Conservation (phyloP, 1,139 yeast genomes). For the Diutina pseudorugosa region DNA sequence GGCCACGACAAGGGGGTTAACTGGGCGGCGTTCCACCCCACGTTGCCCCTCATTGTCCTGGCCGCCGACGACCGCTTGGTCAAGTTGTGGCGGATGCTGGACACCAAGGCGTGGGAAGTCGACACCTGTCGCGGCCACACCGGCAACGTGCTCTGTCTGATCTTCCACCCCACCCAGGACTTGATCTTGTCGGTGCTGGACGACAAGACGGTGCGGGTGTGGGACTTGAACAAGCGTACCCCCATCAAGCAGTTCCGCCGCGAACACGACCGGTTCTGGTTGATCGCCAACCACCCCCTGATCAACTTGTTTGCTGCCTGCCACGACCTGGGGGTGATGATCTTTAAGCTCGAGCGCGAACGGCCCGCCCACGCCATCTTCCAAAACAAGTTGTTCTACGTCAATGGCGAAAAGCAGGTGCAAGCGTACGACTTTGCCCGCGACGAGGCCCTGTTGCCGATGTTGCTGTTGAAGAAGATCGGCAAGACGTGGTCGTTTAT, state of each 20-base stretch:
- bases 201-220: slow-evolving; percentile 92
- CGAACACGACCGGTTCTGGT: slow-evolving; percentile 93
- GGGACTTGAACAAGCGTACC: slow-evolving; percentile 92
- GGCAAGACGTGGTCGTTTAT: slow-evolving; percentile 84
- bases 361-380: slow-evolving; percentile 78
- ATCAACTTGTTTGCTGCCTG: slow-evolving; percentile 93
- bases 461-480: slow-evolving; percentile 71
- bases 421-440: slow-evolving; percentile 61
- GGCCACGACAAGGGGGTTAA: slow-evolving; percentile 98
- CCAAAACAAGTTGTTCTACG: slow-evolving; percentile 59
- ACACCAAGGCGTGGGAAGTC: slow-evolving; percentile 97
- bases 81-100: slow-evolving; percentile 96
- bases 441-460: slow-evolving; percentile 58
- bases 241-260: slow-evolving; percentile 93
- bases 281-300: slow-evolving; percentile 76
- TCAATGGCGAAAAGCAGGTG: slow-evolving; percentile 79
- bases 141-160: slow-evolving; percentile 78
- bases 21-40: slow-evolving; percentile 98
- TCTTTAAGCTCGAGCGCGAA: slow-evolving; percentile 93
- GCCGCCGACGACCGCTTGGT: slow-evolving; percentile 95
- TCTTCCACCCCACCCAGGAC: slow-evolving; percentile 92
- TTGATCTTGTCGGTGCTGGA: slow-evolving; percentile 88
- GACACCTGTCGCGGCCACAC: slow-evolving; percentile 98
- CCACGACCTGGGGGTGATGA: slow-evolving; percentile 97
- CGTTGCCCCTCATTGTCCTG: slow-evolving; percentile 86